Conservation (phyloP, 139 green algal genomes). For the Chlamydomonas schloesseri region DNA sequence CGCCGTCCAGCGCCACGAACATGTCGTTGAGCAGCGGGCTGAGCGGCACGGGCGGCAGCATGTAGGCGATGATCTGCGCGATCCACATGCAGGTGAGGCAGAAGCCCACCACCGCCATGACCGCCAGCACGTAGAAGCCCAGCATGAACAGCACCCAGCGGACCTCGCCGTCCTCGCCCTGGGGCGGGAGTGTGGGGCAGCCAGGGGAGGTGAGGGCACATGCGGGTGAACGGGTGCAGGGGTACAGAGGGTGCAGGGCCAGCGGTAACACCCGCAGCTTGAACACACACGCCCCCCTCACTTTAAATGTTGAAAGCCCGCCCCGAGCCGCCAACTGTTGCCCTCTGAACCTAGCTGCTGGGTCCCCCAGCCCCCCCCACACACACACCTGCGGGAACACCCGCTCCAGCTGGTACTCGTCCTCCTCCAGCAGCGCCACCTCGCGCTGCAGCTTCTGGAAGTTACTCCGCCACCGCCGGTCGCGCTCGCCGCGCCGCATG, state of each 20-base stretch:
- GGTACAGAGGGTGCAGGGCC: neutral
- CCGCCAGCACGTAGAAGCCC: conserved; percentile 81
- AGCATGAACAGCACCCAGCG: conserved; percentile 85
- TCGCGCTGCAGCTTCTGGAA: conserved; percentile 80
- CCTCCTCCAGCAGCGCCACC: conserved; percentile 91
- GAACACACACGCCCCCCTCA: too few species aligned
- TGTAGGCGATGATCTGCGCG: conserved; percentile 95
- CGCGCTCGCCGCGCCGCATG: conserved; percentile 79
- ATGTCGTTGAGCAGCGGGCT: conserved; percentile 90
- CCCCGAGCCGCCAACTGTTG: too few species aligned
- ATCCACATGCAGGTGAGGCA: conserved; percentile 88
- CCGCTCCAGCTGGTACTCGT: conserved; percentile 85
- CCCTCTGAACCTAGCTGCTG: too few species aligned
- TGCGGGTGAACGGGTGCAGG: too few species aligned
- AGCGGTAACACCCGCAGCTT: too few species aligned
- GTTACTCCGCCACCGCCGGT: conserved; percentile 83
- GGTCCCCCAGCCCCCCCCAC: too few species aligned
- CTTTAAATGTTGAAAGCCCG: too few species aligned
- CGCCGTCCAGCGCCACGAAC: conserved; percentile 89
- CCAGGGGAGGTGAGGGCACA: too few species aligned
- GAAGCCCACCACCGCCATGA: conserved; percentile 79
- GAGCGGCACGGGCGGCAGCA: conserved; percentile 87
- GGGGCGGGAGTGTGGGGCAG: neutral
- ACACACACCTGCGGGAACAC: conserved; percentile 85
- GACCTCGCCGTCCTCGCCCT: conserved; percentile 87